Base-by-base conservation (phyloP, 2,329 filamentous ascomycete genomes). In the Aspergillus fumigatiaffinis region DNA sequence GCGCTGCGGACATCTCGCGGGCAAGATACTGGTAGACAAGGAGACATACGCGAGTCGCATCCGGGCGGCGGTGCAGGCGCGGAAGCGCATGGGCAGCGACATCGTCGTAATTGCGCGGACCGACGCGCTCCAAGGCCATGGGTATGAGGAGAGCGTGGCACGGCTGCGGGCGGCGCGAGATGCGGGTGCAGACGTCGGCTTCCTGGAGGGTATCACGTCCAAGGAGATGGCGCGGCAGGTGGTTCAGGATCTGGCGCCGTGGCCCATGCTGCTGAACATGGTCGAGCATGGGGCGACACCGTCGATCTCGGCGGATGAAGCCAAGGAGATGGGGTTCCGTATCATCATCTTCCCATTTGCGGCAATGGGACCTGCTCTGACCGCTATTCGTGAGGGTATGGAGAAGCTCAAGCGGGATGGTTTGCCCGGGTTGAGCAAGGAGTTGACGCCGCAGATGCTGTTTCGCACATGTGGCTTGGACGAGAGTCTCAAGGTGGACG, bases 71-170 rank as follows among this genome's bases (percentile, higher is more conserved):
- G 70, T 73, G 47, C 67, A 73, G 48, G 68, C 70, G 5, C 67
- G 70, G 1, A 56, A 74, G 51, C 64, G 70, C 7, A 60, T 73
- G 10, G 64, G 66, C 5, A 75, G 72, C n/a, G 75, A 79, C 48
- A 77, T 78, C 25, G 70, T 78, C 10, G 63, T 78, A 28, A 78
- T 78, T 56, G 76, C 76, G n/a, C 71, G 76, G 32, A 78, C 76
- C 8, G 76, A 78, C 57, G 67, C 73, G 14, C 60, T 73, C 26
- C 71, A 68, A 51, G 62, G 60, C 44, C 62, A 69, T 53, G 76
- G 76, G 21, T 78, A 76, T 55, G 75, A 77, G 20, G 76, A 76
- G 53, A 70, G 70, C 41, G 56, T 78, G 29, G 62, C 62, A 20
- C 68, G 76, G 20, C 62, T 77, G 52, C 68, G 71, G n/a, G 75